Conservation (phyloP, 2,329 filamentous ascomycete species). For the Fusarium incarnatum region DNA sequence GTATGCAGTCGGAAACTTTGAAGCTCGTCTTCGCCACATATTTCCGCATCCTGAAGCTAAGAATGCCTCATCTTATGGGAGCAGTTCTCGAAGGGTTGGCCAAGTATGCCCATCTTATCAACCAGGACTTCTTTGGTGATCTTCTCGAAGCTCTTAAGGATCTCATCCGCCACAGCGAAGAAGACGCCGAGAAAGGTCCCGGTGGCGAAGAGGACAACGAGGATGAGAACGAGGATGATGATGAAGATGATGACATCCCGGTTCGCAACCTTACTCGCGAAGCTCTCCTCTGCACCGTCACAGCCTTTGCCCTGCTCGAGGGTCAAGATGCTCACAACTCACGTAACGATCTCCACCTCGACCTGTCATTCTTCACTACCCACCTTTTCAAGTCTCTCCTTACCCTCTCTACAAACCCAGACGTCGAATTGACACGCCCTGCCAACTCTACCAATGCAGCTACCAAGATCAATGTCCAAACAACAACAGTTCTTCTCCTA, state of each 20-base stretch:
- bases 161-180: constrained; percentile 81
- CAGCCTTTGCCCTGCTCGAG: constrained; percentile 94
- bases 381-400: constrained; percentile 91
- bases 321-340: constrained; percentile 93
- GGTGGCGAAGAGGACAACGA: constrained; percentile 59
- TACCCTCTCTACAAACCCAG: constrained; percentile 80
- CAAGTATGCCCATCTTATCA: constrained; percentile 95
- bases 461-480: constrained; percentile 90
- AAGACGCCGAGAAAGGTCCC: constrained; percentile 61
- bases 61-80: constrained; percentile 89
- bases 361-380: constrained; percentile 94
- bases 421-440: constrained; percentile 80
- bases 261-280: constrained; percentile 84
- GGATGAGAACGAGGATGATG: constrained; percentile 57
- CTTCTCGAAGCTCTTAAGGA: constrained; percentile 94
- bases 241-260: constrained; percentile 59
- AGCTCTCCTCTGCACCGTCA: constrained; percentile 92
- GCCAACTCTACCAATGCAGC: constrained; percentile 56
- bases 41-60: constrained; percentile 90
- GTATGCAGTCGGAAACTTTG: constrained; percentile 93
- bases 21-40: constrained; percentile 97
- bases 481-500: constrained; percentile 90
- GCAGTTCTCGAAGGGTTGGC: constrained; percentile 94
- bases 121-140: constrained; percentile 98
- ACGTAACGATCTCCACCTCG: constrained; percentile 83